Evolutionary conservation across 306 rosid species (phyloP).

Genomic region (Nissolia schottii): DNA sequence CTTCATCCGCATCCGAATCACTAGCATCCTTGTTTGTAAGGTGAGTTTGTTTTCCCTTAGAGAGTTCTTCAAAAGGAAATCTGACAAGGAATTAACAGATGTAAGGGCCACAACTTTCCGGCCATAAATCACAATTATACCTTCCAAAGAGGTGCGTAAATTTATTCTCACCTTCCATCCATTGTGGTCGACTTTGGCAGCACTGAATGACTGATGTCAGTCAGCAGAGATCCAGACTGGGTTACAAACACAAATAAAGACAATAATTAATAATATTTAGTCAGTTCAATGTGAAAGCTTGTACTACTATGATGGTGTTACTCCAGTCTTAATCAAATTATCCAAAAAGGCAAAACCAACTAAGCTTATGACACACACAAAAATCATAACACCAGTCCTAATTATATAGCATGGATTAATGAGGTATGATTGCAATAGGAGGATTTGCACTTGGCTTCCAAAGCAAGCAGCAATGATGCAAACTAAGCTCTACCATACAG

Average conservation of each 20-base stretch:
- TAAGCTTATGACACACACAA: neutral
- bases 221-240: constrained; percentile 46
- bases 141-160: neutral
- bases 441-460: neutral
- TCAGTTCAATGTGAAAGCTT: neutral
- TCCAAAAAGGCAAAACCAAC: neutral
- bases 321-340: neutral
- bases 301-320: neutral
- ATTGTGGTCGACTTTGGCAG: constrained; percentile 29
- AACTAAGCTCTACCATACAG: neutral
- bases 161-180: constrained; percentile 45
- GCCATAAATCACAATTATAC: neutral
- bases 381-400: neutral
- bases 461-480: neutral
- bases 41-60: constrained; percentile 17
- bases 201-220: constrained; percentile 18
- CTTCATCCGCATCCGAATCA: constrained; percentile 54
- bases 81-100: constrained; percentile 29
- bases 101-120: neutral
- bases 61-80: constrained; percentile 57
- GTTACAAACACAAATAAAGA: neutral
- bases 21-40: constrained; percentile 52
- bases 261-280: constrained; percentile 5
- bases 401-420: neutral
- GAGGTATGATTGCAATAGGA: neutral